Evolutionary conservation across 208 protist genomes (phyloP), one percentile per base, ranked within the genome.

Genomic region (Crithidia fasciculata): DNA sequence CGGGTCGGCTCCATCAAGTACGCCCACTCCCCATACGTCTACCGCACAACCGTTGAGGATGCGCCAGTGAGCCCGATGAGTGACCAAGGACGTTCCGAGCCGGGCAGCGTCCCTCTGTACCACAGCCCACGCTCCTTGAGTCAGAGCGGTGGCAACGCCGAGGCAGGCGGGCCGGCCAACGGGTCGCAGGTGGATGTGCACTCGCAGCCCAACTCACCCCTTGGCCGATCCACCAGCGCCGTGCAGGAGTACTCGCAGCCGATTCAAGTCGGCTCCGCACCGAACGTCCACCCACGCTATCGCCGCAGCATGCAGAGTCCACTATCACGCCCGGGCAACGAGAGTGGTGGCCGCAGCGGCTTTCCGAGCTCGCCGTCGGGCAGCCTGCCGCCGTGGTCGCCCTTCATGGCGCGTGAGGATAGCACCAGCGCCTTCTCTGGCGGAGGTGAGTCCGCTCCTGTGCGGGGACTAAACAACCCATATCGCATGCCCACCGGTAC

Each of bases 21-120:
- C 37, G 64, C 77, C 13, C 81, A 86, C 45, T 86, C 81, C 36
- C 81, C 81, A 3, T 86, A 86, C 67, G 28, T 56, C 8, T 73
- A 72, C 19, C 65, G 69, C 45, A 72, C 59, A n/a, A 74, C 36
- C 36, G 40, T 57, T 4, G 81, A 80, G 4, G 81, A 70, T 18
- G 54, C 65, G 10, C 73, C 37, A 5, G 36, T 69, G 16, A 72
- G 55, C 50, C 53, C 65, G 10, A 28, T 57, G 41, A 80, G 74
- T 15, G 74, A 80, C 28, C 49, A 58, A 2, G 74, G 61, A 18
- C 66, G 61, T 2, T n/a, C 3, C 0, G 68, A 71, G 3, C 54
- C 61, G 8, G 9, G 36, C 18, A 45, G 61, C 19, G 50, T 58
- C n/a, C 19, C 68, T 5, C 4, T 10, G 39, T 69, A 71, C 62